phyloP scores from a whole-genome alignment of 2,329 filamentous ascomycete genomes.

The Rhinocladiella similis region DNA sequence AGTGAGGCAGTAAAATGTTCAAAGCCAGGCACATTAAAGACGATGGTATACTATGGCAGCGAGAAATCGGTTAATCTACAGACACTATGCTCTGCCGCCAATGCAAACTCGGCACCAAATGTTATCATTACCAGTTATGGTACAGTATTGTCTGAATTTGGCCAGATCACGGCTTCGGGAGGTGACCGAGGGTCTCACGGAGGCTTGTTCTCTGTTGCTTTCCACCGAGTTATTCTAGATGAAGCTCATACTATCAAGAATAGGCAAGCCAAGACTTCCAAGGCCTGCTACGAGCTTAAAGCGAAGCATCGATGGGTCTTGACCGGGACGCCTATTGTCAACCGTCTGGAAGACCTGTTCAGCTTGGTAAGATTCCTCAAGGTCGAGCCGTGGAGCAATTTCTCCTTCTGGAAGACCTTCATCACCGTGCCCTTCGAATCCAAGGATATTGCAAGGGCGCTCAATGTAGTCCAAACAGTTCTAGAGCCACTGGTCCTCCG shows the following conservation, averaged over 20 bases:
- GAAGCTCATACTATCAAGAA: conserved; percentile 95
- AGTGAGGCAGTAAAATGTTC: conserved; percentile 93
- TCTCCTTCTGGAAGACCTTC: conserved; percentile 98
- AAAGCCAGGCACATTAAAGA: conserved; percentile 75
- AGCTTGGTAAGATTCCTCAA: conserved; percentile 88
- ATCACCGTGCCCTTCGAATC: conserved; percentile 97
- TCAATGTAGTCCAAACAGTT: conserved; percentile 96
- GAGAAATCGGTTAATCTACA: conserved; percentile 81
- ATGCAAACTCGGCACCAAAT: conserved; percentile 75
- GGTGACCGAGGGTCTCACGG: conserved; percentile 65
- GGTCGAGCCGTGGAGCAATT: conserved; percentile 97
- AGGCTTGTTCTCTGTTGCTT: conserved; percentile 87
- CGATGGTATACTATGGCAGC: conserved; percentile 85
- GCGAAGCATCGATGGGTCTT: conserved; percentile 88
- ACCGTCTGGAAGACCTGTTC: conserved; percentile 91
- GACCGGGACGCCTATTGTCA: conserved; percentile 95
- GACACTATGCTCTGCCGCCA: conserved; percentile 72
- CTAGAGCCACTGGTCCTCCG: conserved; percentile 93
- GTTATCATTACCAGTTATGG: conserved; percentile 95
- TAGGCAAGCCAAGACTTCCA: conserved; percentile 86
- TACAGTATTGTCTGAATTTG: conserved; percentile 85
- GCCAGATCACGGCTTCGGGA: conserved; percentile 66
- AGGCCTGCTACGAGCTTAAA: conserved; percentile 86
- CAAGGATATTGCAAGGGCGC: conserved; percentile 85
- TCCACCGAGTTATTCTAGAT: conserved; percentile 92